These are phyloP conservation scores for Immersiella caudata DNA, from an alignment of 495 filamentous ascomycete species.

Conservation along the genomic window DNA sequence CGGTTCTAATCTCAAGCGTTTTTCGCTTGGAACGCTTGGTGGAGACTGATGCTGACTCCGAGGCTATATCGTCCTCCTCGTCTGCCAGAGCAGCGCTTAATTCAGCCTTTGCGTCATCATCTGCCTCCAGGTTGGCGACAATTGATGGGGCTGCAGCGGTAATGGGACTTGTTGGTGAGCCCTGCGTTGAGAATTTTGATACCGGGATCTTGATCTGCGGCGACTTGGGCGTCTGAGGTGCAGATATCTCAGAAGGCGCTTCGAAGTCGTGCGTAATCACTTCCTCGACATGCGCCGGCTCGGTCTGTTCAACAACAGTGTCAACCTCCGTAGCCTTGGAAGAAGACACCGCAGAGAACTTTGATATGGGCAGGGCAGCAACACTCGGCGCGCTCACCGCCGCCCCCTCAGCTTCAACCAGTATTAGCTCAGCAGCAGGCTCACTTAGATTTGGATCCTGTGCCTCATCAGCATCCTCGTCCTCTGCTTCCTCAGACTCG, in stretches of 20 bases:
- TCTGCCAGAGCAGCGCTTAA: slow-evolving; percentile 9
- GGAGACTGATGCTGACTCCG: slow-evolving; percentile 26
- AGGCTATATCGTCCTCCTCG: slow-evolving; percentile 12
- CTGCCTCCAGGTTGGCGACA: slow-evolving; percentile 17
- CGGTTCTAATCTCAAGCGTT: slow-evolving; percentile 59
- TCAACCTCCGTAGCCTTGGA: slow-evolving; percentile 9
- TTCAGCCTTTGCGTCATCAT: slow-evolving; percentile 8
- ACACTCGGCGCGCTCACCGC: neutral
- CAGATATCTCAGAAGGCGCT: slow-evolving; percentile 11
- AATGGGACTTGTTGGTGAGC: slow-evolving; percentile 27
- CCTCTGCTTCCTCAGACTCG: slow-evolving; percentile 2
- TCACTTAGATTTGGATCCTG: neutral
- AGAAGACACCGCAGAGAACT: slow-evolving; percentile 33
- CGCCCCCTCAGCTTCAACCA: neutral
- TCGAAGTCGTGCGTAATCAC: neutral
- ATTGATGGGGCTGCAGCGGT: slow-evolving; percentile 23
- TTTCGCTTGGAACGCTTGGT: slow-evolving; percentile 49
- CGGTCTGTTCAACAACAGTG: slow-evolving; percentile 4
- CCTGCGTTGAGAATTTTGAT: slow-evolving; percentile 55
- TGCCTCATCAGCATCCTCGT: neutral
- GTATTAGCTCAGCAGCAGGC: neutral
- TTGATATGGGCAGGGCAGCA: slow-evolving; percentile 31
- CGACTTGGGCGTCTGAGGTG: slow-evolving; percentile 7
- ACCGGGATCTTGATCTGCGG: slow-evolving; percentile 42
- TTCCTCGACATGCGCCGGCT: neutral